phyloP scores from a whole-genome alignment of 1,284 basidiomycete genomes.

The Irpex rosettiformis region DNA sequence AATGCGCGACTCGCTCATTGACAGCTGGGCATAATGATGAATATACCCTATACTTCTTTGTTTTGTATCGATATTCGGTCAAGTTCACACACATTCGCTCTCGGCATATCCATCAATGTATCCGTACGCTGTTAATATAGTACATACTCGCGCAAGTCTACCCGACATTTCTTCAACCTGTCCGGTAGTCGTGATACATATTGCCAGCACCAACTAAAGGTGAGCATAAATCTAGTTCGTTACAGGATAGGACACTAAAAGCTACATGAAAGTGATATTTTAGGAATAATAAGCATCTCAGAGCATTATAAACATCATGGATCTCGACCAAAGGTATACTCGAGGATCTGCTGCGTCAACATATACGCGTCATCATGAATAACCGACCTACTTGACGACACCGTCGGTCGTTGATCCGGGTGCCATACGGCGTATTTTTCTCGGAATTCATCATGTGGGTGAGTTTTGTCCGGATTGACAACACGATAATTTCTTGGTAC shows the following conservation, averaged over 20 bases:
- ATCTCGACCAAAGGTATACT: slow-evolving; percentile 14
- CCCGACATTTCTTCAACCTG: neutral
- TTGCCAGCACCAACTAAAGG: too few relatives aligned
- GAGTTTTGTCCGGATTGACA: slow-evolving; percentile 10
- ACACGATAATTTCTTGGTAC: slow-evolving; percentile 6
- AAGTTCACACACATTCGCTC: slow-evolving; percentile 3
- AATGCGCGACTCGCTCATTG: slow-evolving; percentile 92
- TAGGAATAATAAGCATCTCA: neutral
- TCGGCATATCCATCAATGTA: slow-evolving; percentile 12
- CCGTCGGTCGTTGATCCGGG: neutral
- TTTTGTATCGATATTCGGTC: slow-evolving; percentile 7
- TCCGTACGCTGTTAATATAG: slow-evolving; percentile 16
- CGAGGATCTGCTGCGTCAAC: slow-evolving; percentile 15
- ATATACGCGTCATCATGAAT: slow-evolving; percentile 14
- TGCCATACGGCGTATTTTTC: slow-evolving; percentile 10
- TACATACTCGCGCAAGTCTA: slow-evolving; percentile 4
- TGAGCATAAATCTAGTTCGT: neutral
- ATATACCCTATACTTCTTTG: neutral
- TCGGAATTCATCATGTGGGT: neutral
- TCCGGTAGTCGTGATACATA: too few relatives aligned
- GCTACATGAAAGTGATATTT: neutral
- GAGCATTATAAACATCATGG: too few relatives aligned
- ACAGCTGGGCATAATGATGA: slow-evolving; percentile 80
- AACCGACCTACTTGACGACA: neutral
- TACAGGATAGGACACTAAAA: neutral